Percentiles rank a stretch among this genome's conserved stretches.
These are phyloP conservation scores for Pythium dissotocum DNA, from an alignment of 352 stramenopile genomes.

Conservation along the genomic window DNA sequence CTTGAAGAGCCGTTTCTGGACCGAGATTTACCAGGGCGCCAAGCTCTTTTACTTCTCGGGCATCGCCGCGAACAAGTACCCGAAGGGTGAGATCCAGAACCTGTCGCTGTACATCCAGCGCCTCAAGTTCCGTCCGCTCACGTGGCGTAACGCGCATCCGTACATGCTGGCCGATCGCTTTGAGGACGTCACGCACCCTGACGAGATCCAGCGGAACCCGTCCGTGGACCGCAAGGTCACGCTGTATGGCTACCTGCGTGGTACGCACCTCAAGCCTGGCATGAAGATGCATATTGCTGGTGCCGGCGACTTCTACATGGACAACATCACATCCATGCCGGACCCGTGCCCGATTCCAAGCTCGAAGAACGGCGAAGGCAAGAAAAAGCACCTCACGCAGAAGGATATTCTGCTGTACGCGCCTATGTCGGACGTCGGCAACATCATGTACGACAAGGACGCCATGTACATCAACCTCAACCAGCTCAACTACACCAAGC, in stretches of 20 bases:
- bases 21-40: conserved; percentile 94
- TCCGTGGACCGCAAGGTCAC: conserved; percentile 92
- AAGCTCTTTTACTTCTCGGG: conserved; percentile 98
- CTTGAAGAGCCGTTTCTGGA: conserved; percentile 99
- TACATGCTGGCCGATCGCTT: conserved; percentile 98
- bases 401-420: conserved; percentile 63
- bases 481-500: conserved; percentile 94
- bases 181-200: conserved; percentile 97
- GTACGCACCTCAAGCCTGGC: conserved; percentile 96
- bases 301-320: conserved; percentile 97
- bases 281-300: conserved; percentile 98
- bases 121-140: conserved; percentile 98
- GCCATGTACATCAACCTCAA: conserved; percentile 99
- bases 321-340: conserved; percentile 91
- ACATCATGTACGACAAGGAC: conserved; percentile 99
- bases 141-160: conserved; percentile 99
- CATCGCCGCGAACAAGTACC: conserved; percentile 98
- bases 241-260: conserved; percentile 98
- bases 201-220: conserved; percentile 92
- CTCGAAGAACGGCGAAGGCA: conserved; percentile 49
- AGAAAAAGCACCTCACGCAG: conserved; percentile 89
- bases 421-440: conserved; percentile 94
- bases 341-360: conserved; percentile 96
- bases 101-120: conserved; percentile 96
- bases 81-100: conserved; percentile 99